phyloP scores from a whole-genome alignment of 140 eudicot species.

The Anethum foeniculum region DNA sequence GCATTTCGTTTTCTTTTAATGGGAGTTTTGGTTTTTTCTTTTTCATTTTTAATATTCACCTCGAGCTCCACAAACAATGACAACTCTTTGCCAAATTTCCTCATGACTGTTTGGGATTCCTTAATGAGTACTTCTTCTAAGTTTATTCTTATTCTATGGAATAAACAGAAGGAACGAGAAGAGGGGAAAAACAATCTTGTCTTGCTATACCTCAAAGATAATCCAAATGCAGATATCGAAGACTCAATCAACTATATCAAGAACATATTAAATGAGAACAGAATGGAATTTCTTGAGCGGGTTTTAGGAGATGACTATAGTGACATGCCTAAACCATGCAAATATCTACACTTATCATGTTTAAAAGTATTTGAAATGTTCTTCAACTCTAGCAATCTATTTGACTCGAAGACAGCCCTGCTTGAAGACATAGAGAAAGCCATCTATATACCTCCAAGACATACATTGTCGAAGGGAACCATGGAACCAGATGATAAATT shows the following conservation, averaged over 20 bases:
- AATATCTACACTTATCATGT: constrained; percentile 36
- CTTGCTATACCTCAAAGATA: constrained; percentile 39
- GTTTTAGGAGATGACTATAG: constrained; percentile 23
- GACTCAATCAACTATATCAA: constrained; percentile 35
- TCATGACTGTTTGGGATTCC: background rate
- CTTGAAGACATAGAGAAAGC: constrained; percentile 47
- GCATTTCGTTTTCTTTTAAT: too few species aligned
- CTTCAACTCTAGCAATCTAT: constrained; percentile 40
- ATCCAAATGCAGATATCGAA: constrained; percentile 29
- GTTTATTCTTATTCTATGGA: background rate
- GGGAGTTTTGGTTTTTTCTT: too few species aligned
- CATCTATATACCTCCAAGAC: constrained; percentile 33
- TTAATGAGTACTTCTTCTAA: background rate
- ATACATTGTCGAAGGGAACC: constrained; percentile 4
- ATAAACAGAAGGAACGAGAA: constrained; percentile 45
- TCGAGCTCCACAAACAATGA: too few species aligned
- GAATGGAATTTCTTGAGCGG: constrained; percentile 34
- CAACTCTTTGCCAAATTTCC: too few species aligned
- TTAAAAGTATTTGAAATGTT: constrained; percentile 59
- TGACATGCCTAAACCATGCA: constrained; percentile 32
- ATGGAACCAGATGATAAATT: background rate
- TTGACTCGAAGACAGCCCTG: constrained; percentile 35
- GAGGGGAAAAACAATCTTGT: constrained; percentile 57
- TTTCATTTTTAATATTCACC: too few species aligned
- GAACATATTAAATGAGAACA: constrained; percentile 24